These are phyloP conservation scores for Skeletonema menzelii DNA, from an alignment of 108 stramenopile species.

Conservation along the genomic window DNA sequence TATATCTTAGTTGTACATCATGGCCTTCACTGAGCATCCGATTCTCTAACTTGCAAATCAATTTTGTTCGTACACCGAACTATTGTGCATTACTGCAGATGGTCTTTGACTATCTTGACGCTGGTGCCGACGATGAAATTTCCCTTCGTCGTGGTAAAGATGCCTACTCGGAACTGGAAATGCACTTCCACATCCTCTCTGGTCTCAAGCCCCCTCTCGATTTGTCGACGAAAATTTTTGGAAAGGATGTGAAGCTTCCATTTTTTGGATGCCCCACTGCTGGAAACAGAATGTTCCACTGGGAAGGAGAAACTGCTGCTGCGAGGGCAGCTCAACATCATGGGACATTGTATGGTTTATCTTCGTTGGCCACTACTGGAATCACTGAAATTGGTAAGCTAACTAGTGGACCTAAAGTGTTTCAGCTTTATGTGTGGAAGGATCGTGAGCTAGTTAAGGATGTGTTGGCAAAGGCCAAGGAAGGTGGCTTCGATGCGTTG, in stretches of 20 bases:
- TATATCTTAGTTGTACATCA: neutral
- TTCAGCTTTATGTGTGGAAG: conserved; percentile 98
- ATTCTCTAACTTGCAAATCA: neutral
- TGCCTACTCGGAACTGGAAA: conserved; percentile 88
- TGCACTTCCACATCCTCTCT: conserved; percentile 89
- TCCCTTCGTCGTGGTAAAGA: conserved; percentile 88
- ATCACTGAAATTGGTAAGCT: conserved; percentile 80
- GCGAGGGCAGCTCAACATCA: conserved; percentile 84
- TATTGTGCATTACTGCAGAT: conserved; percentile 49
- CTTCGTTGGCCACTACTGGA: conserved; percentile 85
- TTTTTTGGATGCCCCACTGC: conserved; percentile 93
- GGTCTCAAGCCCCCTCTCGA: conserved; percentile 92
- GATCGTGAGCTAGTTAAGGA: conserved; percentile 94
- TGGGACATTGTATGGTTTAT: conserved; percentile 88
- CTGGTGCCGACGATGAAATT: conserved; percentile 92
- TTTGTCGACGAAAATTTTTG: conserved; percentile 82
- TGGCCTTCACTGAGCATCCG: neutral
- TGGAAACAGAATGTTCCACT: conserved; percentile 93
- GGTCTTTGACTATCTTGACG: conserved; percentile 93
- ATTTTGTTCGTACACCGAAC: neutral
- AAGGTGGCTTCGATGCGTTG: conserved; percentile 93
- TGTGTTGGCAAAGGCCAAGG: conserved; percentile 91
- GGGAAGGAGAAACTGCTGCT: conserved; percentile 91
- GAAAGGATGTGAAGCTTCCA: conserved; percentile 78
- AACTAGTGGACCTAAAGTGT: conserved; percentile 83